Evolutionary conservation across 2,329 filamentous ascomycete genomes (phyloP).

Genomic region (Fusarium austroafricanum): DNA sequence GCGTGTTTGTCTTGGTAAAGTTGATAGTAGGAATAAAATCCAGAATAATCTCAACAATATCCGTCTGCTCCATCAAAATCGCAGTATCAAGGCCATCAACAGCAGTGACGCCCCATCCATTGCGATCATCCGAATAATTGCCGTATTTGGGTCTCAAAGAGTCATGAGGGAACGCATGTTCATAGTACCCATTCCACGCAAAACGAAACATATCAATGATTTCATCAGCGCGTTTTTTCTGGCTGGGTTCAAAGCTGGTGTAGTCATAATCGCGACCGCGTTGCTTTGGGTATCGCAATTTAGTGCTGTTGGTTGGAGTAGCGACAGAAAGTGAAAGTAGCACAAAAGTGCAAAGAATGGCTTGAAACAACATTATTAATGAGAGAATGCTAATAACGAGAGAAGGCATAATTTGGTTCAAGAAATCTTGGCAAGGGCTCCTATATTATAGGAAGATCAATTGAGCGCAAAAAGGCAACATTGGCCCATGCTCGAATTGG

Average conservation of each 20-base stretch:
- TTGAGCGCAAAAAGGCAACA: not conserved
- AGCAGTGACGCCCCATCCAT: constrained; percentile 26
- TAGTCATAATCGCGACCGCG: constrained; percentile 17
- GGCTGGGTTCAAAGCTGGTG: constrained; percentile 16
- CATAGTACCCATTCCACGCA: constrained; percentile 20
- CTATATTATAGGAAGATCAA: not conserved
- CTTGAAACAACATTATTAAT: not conserved
- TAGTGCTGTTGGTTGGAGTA: not conserved
- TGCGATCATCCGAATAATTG: constrained; percentile 17
- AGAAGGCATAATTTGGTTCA: not conserved
- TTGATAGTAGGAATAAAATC: constrained; percentile 15
- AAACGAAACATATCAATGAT: constrained; percentile 24
- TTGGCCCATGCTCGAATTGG: not conserved
- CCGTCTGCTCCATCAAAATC: constrained; percentile 25
- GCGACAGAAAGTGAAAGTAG: not conserved
- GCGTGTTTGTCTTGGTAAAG: constrained; percentile 12
- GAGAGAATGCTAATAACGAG: not conserved
- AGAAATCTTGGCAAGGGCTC: not conserved
- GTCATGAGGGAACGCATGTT: constrained; percentile 8
- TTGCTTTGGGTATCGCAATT: not conserved
- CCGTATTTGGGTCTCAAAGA: constrained; percentile 11
- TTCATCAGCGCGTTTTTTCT: constrained; percentile 12
- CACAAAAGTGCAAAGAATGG: not conserved
- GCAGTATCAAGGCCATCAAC: constrained; percentile 25
- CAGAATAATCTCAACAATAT: constrained; percentile 16